phyloP scores from a whole-genome alignment of 306 rosid species.

The Sophora flavescens region DNA sequence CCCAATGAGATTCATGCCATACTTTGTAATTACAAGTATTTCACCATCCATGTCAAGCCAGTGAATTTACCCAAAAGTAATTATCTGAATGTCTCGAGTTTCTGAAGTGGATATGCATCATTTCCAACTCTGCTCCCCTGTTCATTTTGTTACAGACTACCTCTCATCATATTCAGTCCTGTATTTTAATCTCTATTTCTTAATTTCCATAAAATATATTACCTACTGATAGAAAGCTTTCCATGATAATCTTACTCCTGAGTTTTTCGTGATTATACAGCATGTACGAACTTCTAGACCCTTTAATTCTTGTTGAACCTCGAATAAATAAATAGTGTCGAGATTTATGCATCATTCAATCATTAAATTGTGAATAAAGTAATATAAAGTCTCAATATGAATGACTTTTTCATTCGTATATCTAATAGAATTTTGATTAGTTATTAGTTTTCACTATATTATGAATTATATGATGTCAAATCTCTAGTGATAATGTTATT shows the following conservation, averaged over 20 bases:
- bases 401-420: slow-evolving; percentile 34
- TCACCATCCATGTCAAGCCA: slow-evolving; percentile 84
- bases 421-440: slow-evolving; percentile 30
- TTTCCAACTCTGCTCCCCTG: slow-evolving; percentile 26
- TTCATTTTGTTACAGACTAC: slow-evolving; percentile 8
- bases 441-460: slow-evolving; percentile 34
- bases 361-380: slow-evolving; percentile 12
- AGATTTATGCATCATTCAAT: background rate
- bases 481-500: slow-evolving; percentile 33
- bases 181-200: slow-evolving; percentile 4
- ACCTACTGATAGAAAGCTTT: slow-evolving; percentile 3
- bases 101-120: slow-evolving; percentile 37
- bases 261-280: slow-evolving; percentile 11
- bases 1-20: slow-evolving; percentile 96
- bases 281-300: slow-evolving; percentile 1
- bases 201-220: slow-evolving; percentile 16
- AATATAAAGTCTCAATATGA: slow-evolving; percentile 15
- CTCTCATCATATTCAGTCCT: slow-evolving; percentile 11
- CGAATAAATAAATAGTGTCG: background rate
- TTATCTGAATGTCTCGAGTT: slow-evolving; percentile 41
- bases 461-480: slow-evolving; percentile 35
- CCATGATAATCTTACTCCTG: slow-evolving; percentile 29
- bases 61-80: slow-evolving; percentile 87
- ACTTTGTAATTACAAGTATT: slow-evolving; percentile 80
- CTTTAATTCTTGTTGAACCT: slow-evolving; percentile 1